Evolutionary conservation across 2,329 filamentous ascomycete genomes (phyloP).

Genomic region (Sarocladiaceae sp.): DNA sequence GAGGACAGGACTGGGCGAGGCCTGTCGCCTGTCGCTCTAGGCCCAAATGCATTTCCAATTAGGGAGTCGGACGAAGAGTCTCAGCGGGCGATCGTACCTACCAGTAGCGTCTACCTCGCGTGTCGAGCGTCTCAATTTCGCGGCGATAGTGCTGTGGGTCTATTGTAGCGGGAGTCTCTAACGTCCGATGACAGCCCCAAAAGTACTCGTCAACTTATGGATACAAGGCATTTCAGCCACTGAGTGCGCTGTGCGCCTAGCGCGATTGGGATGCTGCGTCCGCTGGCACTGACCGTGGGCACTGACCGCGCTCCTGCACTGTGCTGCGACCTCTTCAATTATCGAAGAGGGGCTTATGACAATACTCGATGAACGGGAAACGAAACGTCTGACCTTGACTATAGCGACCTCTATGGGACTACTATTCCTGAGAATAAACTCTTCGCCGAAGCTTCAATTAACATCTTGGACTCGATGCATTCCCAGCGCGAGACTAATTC

Average conservation of each 20-base stretch:
- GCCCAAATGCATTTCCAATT: too few species aligned
- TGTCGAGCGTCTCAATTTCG: not conserved
- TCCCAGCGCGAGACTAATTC: not conserved
- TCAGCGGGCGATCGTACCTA: too few species aligned
- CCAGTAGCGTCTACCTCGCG: not conserved
- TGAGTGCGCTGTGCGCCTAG: too few species aligned
- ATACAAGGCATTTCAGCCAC: not conserved
- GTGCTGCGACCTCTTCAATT: too few species aligned
- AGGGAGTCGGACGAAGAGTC: too few species aligned
- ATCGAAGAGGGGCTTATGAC: not conserved
- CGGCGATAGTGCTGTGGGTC: not conserved
- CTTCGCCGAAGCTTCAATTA: too few species aligned
- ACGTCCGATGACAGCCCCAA: not conserved
- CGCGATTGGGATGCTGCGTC: too few species aligned
- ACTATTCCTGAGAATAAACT: not conserved
- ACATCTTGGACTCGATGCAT: not conserved
- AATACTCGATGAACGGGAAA: not conserved
- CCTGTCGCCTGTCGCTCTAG: too few species aligned
- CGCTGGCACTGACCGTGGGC: too few species aligned
- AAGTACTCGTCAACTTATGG: too few species aligned
- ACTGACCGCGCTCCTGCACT: too few species aligned
- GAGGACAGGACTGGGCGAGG: not conserved
- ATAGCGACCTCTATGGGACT: too few species aligned
- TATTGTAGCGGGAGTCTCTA: not conserved
- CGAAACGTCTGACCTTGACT: not conserved